phyloP scores from a whole-genome alignment of 345 rosid genomes.

The Eucalyptus grandis region DNA sequence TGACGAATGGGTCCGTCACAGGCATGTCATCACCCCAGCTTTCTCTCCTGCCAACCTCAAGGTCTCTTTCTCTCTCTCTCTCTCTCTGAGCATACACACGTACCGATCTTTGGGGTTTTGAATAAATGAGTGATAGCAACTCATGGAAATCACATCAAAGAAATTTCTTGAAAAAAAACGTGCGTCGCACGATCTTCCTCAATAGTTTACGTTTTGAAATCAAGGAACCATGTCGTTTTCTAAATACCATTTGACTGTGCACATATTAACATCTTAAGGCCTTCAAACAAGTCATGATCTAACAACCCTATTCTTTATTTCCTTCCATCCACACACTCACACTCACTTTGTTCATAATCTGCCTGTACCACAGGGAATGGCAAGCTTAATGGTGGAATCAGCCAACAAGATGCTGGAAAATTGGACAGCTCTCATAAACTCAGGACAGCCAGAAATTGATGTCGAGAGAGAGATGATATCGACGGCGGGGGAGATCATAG shows the following conservation, averaged over 20 bases:
- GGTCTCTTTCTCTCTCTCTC: constrained; percentile 16
- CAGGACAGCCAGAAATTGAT: constrained; percentile 47
- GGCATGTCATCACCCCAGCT: constrained; percentile 87
- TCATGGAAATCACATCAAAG: not conserved
- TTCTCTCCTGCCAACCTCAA: constrained; percentile 73
- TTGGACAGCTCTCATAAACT: constrained; percentile 39
- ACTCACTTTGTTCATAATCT: not conserved
- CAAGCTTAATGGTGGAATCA: constrained; percentile 77
- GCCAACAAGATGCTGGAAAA: constrained; percentile 53
- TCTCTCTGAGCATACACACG: not conserved
- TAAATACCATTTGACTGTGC: not conserved
- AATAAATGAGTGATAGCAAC: not conserved
- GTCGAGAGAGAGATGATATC: constrained; percentile 56
- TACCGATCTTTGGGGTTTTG: not conserved
- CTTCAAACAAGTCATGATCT: not conserved
- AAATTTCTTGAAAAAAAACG: not conserved
- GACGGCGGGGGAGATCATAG: constrained; percentile 81
- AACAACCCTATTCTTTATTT: not conserved
- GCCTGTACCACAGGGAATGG: constrained; percentile 41
- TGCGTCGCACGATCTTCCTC: not conserved
- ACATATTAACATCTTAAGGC: not conserved
- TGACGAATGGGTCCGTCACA: constrained; percentile 89
- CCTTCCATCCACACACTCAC: not conserved
- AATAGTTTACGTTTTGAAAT: not conserved
- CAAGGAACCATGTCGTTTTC: too few relatives aligned